Evolutionary conservation across 202 grass and related monocot species (phyloP).

Genomic region (Schoenoplectus triqueter): DNA sequence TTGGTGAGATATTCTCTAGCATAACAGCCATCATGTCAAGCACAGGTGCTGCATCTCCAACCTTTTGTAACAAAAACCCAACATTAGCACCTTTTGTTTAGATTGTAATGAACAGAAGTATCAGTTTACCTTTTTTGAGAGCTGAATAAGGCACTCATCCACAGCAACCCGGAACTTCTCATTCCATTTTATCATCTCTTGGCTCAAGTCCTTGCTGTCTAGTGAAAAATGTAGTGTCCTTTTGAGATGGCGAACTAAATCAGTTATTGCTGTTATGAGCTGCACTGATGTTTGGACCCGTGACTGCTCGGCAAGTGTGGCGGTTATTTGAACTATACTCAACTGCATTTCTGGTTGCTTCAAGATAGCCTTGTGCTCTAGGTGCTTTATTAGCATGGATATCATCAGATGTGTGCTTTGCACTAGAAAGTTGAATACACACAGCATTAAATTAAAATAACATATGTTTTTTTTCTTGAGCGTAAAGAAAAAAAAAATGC

Average conservation of each 20-base stretch:
- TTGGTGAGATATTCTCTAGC: slow-evolving; percentile 86
- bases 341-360: slow-evolving; percentile 94
- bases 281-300: slow-evolving; percentile 70
- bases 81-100: slow-evolving; percentile 37
- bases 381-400: slow-evolving; percentile 93
- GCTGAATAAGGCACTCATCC: slow-evolving; percentile 84
- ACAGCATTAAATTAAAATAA: slow-evolving; percentile 31
- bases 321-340: slow-evolving; percentile 78
- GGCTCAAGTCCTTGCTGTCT: slow-evolving; percentile 55
- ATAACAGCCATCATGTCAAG: slow-evolving; percentile 99
- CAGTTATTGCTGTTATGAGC: slow-evolving; percentile 90
- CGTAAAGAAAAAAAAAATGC: slow-evolving; percentile 13
- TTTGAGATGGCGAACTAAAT: slow-evolving; percentile 96
- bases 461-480: slow-evolving; percentile 1
- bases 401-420: slow-evolving; percentile 86
- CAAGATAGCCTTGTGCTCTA: slow-evolving; percentile 83
- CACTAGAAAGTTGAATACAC: slow-evolving; percentile 46
- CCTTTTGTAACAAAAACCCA: slow-evolving; percentile 51
- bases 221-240: slow-evolving; percentile 86
- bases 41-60: slow-evolving; percentile 95
- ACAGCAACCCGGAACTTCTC: slow-evolving; percentile 66
- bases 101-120: slow-evolving; percentile 38
- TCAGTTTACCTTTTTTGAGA: slow-evolving; percentile 85
- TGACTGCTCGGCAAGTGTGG: slow-evolving; percentile 78
- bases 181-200: slow-evolving; percentile 75